These are phyloP conservation scores for Dothistroma septosporum DNA, from an alignment of 2,329 filamentous ascomycete species.

Conservation along the genomic window DNA sequence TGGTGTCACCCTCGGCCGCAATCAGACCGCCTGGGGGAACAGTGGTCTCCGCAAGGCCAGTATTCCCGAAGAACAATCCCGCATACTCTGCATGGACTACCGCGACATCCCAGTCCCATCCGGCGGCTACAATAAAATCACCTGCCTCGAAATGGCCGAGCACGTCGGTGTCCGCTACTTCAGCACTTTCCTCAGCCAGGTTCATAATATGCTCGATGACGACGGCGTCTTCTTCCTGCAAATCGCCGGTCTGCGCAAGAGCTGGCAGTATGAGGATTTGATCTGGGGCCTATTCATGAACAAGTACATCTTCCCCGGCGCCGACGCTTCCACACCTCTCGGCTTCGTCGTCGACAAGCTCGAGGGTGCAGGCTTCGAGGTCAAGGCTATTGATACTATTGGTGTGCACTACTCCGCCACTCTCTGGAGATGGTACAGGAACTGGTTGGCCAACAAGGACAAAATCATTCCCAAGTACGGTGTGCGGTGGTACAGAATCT, in stretches of 20 bases:
- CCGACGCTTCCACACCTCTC: conserved; percentile 89
- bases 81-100: conserved; percentile 94
- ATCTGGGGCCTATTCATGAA: conserved; percentile 99
- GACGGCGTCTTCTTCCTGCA: conserved; percentile 96
- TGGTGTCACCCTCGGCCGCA: conserved; percentile 89
- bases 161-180: conserved; percentile 95
- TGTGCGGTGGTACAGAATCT: conserved; percentile 91
- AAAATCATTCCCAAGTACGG: conserved; percentile 96
- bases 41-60: conserved; percentile 76
- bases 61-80: conserved; percentile 81
- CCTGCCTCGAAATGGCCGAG: conserved; percentile 96
- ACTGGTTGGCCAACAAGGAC: conserved; percentile 92
- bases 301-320: conserved; percentile 97
- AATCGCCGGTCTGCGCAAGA: conserved; percentile 87
- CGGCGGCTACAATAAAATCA: conserved; percentile 84
- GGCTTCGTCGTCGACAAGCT: conserved; percentile 80
- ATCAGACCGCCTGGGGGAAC: conserved; percentile 98
- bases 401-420: conserved; percentile 97
- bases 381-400: conserved; percentile 88
- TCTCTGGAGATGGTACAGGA: conserved; percentile 96
- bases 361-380: conserved; percentile 81
- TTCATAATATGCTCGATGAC: conserved; percentile 92
- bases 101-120: conserved; percentile 81
- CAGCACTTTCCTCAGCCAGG: conserved; percentile 73
- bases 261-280: conserved; percentile 96